Percentiles rank a stretch among this genome's conserved stretches.
Conservation (phyloP, 1,284 basidiomycete species). For the Agaricales sp. region DNA sequence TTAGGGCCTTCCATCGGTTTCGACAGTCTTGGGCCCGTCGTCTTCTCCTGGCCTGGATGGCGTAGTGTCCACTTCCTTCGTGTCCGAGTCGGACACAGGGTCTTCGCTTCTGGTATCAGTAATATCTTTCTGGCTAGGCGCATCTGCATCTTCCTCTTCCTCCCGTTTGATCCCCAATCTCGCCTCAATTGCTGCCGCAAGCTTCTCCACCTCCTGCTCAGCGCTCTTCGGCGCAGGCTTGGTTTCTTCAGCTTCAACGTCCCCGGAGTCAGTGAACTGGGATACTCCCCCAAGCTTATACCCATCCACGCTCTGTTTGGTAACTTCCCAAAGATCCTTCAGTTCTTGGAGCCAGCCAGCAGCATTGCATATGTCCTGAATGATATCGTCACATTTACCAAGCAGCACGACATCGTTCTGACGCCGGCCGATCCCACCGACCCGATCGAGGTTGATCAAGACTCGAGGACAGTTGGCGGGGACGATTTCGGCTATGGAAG, state of each 20-base stretch:
- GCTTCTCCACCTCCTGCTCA: conserved; percentile 23
- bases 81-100: conserved; percentile 1
- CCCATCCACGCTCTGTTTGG: conserved; percentile 19
- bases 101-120: too few species aligned
- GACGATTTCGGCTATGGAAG: conserved; percentile 46
- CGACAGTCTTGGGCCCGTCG: too few species aligned
- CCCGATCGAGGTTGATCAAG: conserved; percentile 59
- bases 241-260: conserved; percentile 13
- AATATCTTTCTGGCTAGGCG: too few species aligned
- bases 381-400: conserved; percentile 59
- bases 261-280: conserved; percentile 10
- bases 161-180: background rate
- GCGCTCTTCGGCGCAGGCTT: conserved; percentile 14
- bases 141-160: background rate
- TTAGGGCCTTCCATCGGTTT: too few species aligned
- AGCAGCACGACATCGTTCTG: conserved; percentile 50
- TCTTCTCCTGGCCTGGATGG: too few species aligned
- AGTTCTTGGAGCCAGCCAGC: conserved; percentile 69
- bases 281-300: conserved; percentile 9
- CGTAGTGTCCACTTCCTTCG: too few species aligned
- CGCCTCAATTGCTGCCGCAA: conserved; percentile 19
- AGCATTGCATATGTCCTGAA: conserved; percentile 43
- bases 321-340: conserved; percentile 43
- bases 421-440: conserved; percentile 46
- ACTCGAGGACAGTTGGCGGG: conserved; percentile 49